Evolutionary conservation across 1,284 basidiomycete genomes (phyloP).

Genomic region (Omphalotus olearius): DNA sequence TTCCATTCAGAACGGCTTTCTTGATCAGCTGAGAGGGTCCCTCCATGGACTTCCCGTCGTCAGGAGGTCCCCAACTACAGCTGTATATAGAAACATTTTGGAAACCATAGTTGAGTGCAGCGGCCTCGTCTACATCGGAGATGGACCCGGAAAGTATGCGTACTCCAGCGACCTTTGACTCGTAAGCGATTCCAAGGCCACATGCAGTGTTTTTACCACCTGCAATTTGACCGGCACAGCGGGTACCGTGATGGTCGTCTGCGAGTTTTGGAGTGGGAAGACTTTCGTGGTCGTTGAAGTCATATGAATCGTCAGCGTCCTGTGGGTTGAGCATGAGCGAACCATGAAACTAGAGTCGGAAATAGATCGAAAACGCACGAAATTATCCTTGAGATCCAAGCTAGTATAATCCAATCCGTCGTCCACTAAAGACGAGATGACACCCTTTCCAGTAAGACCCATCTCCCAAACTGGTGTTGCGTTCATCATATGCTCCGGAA

Average conservation of each 20-base stretch:
- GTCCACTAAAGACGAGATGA: constrained; percentile 90
- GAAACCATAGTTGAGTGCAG: constrained; percentile 91
- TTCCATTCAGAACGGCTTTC: constrained; percentile 93
- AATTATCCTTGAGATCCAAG: constrained; percentile 86
- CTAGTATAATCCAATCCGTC: constrained; percentile 93
- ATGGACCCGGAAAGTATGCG: constrained; percentile 97
- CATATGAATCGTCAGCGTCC: constrained; percentile 90
- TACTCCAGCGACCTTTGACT: constrained; percentile 88
- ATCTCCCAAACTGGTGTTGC: constrained; percentile 81
- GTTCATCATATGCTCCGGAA: constrained; percentile 80
- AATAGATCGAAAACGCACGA: constrained; percentile 56
- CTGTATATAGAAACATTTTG: constrained; percentile 93
- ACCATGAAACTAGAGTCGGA: constrained; percentile 2
- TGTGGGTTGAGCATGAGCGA: constrained; percentile 27
- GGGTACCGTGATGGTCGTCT: constrained; percentile 97
- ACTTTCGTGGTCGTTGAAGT: constrained; percentile 92
- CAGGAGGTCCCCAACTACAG: constrained; percentile 98
- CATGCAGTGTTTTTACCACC: constrained; percentile 95
- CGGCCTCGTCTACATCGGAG: constrained; percentile 96
- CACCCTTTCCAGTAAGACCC: constrained; percentile 82
- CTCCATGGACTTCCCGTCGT: constrained; percentile 95
- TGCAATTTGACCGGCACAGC: constrained; percentile 98
- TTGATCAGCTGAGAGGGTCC: constrained; percentile 89
- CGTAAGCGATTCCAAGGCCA: constrained; percentile 92
- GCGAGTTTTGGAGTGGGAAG: constrained; percentile 85